phyloP scores from a whole-genome alignment of 352 stramenopile species.

The Pythium inflatum region DNA sequence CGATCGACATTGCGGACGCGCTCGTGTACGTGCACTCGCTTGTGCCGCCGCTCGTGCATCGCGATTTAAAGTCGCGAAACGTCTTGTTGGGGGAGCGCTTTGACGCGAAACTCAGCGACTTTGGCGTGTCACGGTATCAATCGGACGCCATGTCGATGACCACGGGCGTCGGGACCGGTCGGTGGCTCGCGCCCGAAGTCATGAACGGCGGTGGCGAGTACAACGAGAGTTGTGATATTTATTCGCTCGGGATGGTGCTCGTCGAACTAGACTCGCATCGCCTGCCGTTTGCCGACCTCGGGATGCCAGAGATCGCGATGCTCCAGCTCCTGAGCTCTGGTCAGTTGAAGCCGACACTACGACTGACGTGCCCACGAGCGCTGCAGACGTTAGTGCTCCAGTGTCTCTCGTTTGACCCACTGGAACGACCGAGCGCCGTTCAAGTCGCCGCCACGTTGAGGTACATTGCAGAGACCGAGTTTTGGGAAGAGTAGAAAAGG shows the following conservation, averaged over 20 bases:
- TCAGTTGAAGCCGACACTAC: too few relatives aligned
- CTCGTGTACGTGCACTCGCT: slow-evolving; percentile 84
- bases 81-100: slow-evolving; percentile 39
- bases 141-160: slow-evolving; percentile 24
- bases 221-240: slow-evolving; percentile 22
- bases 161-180: slow-evolving; percentile 20
- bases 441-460: too few relatives aligned
- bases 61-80: slow-evolving; percentile 48
- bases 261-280: slow-evolving; percentile 23
- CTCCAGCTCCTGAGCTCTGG: too few relatives aligned
- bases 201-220: slow-evolving; percentile 20
- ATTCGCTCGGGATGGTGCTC: slow-evolving; percentile 25
- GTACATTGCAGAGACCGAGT: too few relatives aligned
- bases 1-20: slow-evolving; percentile 76
- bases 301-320: too few relatives aligned
- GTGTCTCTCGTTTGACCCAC: too few relatives aligned
- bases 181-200: slow-evolving; percentile 29
- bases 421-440: too few relatives aligned
- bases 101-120: slow-evolving; percentile 43
- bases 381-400: too few relatives aligned
- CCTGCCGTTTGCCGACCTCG: slow-evolving; percentile 31
- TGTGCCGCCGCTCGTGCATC: slow-evolving; percentile 45
- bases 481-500: too few relatives aligned
- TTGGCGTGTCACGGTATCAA: slow-evolving; percentile 40
- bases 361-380: too few relatives aligned